phyloP scores from a whole-genome alignment of 2,329 filamentous ascomycete species.

The Cordyceps pruinosa region DNA sequence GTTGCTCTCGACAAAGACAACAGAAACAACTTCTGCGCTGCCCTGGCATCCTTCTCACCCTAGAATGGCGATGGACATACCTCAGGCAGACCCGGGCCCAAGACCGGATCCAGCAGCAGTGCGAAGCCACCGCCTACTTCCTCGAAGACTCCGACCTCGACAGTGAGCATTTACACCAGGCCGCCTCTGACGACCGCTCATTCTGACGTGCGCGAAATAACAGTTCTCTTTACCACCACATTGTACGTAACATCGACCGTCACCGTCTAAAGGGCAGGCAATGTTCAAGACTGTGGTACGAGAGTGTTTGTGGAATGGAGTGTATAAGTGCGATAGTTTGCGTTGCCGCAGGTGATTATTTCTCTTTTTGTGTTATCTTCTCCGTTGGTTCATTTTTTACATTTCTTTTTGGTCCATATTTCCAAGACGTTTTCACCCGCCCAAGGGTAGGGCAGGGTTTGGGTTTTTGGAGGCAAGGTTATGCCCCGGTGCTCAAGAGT shows the following conservation, averaged over 20 bases:
- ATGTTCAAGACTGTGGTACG: not conserved
- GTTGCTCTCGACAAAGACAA: conserved; percentile 53
- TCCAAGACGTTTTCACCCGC: conserved; percentile 11
- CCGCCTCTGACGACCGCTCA: not conserved
- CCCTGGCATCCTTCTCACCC: conserved; percentile 45
- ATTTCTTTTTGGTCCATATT: conserved; percentile 15
- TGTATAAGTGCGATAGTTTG: not conserved
- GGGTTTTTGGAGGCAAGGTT: not conserved
- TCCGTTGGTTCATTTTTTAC: conserved; percentile 16
- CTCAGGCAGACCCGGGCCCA: not conserved
- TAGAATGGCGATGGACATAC: conserved; percentile 9
- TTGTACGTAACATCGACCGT: conserved; percentile 15
- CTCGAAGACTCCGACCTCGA: not conserved
- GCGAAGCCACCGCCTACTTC: not conserved
- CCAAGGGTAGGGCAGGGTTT: conserved; percentile 2
- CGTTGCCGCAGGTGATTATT: not conserved
- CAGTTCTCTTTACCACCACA: conserved; percentile 18
- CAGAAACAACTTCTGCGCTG: conserved; percentile 58
- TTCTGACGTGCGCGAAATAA: conserved; percentile 13
- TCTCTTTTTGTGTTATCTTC: conserved; percentile 10
- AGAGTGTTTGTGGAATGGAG: not conserved
- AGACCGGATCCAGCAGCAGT: not conserved
- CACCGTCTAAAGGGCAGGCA: not conserved
- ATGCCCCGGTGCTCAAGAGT: not conserved
- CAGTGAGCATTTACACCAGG: not conserved